A percentile compares a stretch with the other conserved stretches of the same genome.
Conservation (phyloP, 73 alveolate genomes). For the Symbiodinium pilosum region DNA sequence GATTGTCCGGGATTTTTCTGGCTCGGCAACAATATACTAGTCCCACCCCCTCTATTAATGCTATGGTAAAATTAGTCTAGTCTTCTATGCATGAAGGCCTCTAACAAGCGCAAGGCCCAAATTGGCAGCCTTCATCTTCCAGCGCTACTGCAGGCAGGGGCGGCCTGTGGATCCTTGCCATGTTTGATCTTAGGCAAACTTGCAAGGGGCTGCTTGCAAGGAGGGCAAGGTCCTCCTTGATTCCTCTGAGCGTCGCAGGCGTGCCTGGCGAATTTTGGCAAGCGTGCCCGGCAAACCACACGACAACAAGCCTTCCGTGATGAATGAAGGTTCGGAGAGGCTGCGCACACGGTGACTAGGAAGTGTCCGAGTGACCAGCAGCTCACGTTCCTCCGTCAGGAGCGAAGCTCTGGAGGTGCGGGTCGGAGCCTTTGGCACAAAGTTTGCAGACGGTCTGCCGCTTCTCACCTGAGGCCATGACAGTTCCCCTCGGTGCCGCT, state of each 20-base stretch:
- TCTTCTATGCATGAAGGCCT: too few relatives aligned
- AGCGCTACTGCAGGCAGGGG: slow-evolving; percentile 85
- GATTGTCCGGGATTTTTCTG: too few relatives aligned
- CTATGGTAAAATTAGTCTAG: too few relatives aligned
- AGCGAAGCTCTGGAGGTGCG: slow-evolving; percentile 2
- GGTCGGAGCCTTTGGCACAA: neutral
- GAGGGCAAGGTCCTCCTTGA: slow-evolving; percentile 29
- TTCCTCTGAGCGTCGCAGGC: slow-evolving; percentile 55
- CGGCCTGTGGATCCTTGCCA: slow-evolving; percentile 39
- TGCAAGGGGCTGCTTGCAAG: neutral
- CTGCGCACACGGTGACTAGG: too few relatives aligned
- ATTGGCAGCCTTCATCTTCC: slow-evolving; percentile 40
- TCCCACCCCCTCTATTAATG: too few relatives aligned
- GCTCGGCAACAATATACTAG: too few relatives aligned
- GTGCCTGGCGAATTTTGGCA: neutral
- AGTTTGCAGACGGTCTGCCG: neutral
- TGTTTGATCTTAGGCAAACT: neutral
- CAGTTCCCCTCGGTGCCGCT: slow-evolving; percentile 2
- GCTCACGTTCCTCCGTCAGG: slow-evolving; percentile 66
- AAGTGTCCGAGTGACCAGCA: slow-evolving; percentile 15
- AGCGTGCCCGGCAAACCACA: too few relatives aligned
- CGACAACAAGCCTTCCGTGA: too few relatives aligned
- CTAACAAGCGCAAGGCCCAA: too few relatives aligned
- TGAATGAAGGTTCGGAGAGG: too few relatives aligned
- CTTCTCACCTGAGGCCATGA: too few relatives aligned